Conservation (phyloP, 176 grass and related monocot species). For the Avena sativa region DNA sequence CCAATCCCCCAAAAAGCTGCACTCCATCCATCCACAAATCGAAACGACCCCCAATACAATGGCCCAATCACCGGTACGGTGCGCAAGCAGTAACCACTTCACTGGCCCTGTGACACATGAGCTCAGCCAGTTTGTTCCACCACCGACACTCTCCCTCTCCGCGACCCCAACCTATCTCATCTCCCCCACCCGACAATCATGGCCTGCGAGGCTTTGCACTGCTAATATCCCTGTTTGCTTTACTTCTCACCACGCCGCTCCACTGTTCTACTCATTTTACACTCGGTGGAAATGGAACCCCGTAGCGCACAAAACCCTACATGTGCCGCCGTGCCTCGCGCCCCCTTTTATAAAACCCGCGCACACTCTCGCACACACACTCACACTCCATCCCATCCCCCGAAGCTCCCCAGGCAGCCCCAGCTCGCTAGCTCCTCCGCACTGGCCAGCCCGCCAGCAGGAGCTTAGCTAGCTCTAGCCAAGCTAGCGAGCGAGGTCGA, state of each 20-base stretch:
- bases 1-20: constrained; percentile 1
- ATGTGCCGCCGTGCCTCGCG: constrained; percentile 26
- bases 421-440: background rate
- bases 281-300: background rate
- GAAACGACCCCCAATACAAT: background rate
- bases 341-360: constrained; percentile 32
- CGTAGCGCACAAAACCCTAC: constrained; percentile 25
- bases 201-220: background rate
- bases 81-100: constrained; percentile 20
- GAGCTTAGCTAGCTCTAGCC: background rate
- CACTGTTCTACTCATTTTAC: background rate
- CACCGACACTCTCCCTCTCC: constrained; percentile 31
- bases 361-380: constrained; percentile 17
- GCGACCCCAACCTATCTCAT: background rate
- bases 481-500: background rate
- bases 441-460: background rate
- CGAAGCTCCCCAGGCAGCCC: background rate
- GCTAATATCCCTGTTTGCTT: background rate
- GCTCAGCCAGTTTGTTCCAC: background rate
- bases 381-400: constrained; percentile 27
- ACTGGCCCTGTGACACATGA: constrained; percentile 2
- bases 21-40: background rate
- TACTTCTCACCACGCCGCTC: constrained; percentile 1
- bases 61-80: background rate
- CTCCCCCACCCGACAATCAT: background rate